Percentiles rank a stretch among this genome's conserved stretches.
These are phyloP conservation scores for Fonsecaea pedrosoi DNA, from an alignment of 2,329 filamentous ascomycete genomes.

Conservation along the genomic window DNA sequence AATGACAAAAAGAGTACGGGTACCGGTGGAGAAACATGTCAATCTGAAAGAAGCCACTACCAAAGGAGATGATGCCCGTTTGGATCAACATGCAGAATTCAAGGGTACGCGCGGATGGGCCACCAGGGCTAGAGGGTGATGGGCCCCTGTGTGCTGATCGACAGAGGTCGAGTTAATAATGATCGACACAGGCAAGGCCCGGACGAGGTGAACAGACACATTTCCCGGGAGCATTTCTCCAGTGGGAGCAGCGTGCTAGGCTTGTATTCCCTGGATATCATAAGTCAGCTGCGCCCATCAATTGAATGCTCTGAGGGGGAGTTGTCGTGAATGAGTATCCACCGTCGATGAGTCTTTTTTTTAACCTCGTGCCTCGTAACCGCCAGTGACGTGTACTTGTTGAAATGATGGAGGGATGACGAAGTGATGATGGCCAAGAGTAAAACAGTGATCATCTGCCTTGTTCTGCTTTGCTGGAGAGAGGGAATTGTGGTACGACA, in stretches of 20 bases:
- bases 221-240: not conserved
- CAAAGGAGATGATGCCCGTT: not conserved
- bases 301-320: not conserved
- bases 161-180: slow-evolving; percentile 2
- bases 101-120: not conserved
- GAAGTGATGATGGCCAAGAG: slow-evolving; percentile 8
- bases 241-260: not conserved
- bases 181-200: slow-evolving; percentile 25
- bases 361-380: not conserved
- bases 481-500: slow-evolving; percentile 1
- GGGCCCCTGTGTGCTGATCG: slow-evolving; percentile 2
- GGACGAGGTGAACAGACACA: slow-evolving; percentile 15
- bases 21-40: slow-evolving; percentile 5
- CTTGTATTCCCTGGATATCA: not conserved
- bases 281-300: slow-evolving; percentile 12
- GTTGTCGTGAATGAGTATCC: slow-evolving; percentile 1
- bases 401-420: not conserved
- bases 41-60: not conserved
- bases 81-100: slow-evolving; percentile 2
- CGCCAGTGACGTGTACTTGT: slow-evolving; percentile 3
- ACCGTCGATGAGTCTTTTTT: not conserved
- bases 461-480: not conserved
- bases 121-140: slow-evolving; percentile 2
- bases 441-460: slow-evolving; percentile 8
- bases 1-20: not conserved